These are phyloP conservation scores for Corrigiola litoralis DNA, from an alignment of 179 eudicot species.

Conservation along the genomic window DNA sequence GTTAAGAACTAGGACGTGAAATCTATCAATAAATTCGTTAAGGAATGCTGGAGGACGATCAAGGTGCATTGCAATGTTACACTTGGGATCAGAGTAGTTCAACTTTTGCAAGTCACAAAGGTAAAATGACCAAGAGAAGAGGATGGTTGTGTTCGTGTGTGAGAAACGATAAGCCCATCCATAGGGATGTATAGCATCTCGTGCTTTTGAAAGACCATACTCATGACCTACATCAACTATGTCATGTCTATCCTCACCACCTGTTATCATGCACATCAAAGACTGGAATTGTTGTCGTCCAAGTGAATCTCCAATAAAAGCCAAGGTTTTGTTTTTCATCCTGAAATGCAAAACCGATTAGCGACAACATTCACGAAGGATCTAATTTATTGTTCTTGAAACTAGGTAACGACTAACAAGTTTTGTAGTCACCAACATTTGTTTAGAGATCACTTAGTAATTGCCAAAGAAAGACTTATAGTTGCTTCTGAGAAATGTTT, in stretches of 20 bases:
- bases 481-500: too few relatives aligned
- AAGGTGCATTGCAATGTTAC: conserved; percentile 63
- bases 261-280: conserved; percentile 71
- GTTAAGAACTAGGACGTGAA: conserved; percentile 46
- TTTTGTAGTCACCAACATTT: too few relatives aligned
- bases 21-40: conserved; percentile 27
- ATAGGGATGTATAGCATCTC: conserved; percentile 61
- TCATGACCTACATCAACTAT: conserved; percentile 49
- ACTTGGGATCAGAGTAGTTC: conserved; percentile 23
- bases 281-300: conserved; percentile 83
- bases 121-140: conserved; percentile 80
- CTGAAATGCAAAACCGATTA: conserved; percentile 28
- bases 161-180: conserved; percentile 78
- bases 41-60: conserved; percentile 69
- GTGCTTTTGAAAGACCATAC: conserved; percentile 54
- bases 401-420: neutral
- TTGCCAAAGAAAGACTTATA: neutral
- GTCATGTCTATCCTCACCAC: conserved; percentile 45
- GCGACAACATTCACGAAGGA: neutral
- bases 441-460: neutral
- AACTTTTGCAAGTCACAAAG: conserved; percentile 62
- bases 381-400: neutral
- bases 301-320: conserved; percentile 75
- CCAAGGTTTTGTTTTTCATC: conserved; percentile 71
- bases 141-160: conserved; percentile 55